Evolutionary conservation across 2,329 filamentous ascomycete species (phyloP).

Genomic region (Lasiodiplodia theobromae): DNA sequence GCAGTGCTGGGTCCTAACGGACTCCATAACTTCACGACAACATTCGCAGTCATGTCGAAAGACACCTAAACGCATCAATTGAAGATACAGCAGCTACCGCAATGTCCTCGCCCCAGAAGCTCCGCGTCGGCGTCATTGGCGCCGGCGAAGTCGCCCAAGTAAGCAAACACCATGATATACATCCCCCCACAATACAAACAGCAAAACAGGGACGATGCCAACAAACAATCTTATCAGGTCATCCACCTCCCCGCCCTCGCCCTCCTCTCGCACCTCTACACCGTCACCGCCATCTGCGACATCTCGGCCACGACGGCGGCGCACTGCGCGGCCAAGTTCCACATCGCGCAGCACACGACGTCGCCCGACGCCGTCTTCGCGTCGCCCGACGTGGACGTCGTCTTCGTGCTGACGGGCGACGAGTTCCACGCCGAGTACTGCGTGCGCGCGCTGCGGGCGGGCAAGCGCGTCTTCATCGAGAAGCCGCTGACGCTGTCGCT

Average conservation of each 20-base stretch:
- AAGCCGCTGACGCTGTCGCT: constrained; percentile 63
- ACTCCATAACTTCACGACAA: background rate
- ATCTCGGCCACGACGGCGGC: constrained; percentile 52
- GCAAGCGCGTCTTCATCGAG: constrained; percentile 67
- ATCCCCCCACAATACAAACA: no score
- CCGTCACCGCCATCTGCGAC: constrained; percentile 60
- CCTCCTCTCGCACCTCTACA: constrained; percentile 54
- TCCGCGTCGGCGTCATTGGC: constrained; percentile 28
- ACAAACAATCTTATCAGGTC: no score
- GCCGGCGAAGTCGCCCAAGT: constrained; percentile 31
- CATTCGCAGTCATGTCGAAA: background rate
- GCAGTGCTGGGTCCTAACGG: background rate
- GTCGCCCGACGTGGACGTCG: constrained; percentile 57
- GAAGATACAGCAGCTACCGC: background rate
- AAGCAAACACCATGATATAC: background rate
- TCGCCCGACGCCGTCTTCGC: constrained; percentile 53
- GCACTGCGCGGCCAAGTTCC: constrained; percentile 50
- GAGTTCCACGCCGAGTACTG: constrained; percentile 63
- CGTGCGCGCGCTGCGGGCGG: constrained; percentile 59
- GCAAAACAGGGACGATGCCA: no score
- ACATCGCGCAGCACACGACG: constrained; percentile 43
- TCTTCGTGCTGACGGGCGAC: constrained; percentile 62
- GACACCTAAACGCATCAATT: constrained; percentile 12
- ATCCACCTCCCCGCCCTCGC: constrained; percentile 32
- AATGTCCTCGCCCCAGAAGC: constrained; percentile 20